phyloP scores from a whole-genome alignment of 2,329 filamentous ascomycete species.

The Colletotrichum spinosum region DNA sequence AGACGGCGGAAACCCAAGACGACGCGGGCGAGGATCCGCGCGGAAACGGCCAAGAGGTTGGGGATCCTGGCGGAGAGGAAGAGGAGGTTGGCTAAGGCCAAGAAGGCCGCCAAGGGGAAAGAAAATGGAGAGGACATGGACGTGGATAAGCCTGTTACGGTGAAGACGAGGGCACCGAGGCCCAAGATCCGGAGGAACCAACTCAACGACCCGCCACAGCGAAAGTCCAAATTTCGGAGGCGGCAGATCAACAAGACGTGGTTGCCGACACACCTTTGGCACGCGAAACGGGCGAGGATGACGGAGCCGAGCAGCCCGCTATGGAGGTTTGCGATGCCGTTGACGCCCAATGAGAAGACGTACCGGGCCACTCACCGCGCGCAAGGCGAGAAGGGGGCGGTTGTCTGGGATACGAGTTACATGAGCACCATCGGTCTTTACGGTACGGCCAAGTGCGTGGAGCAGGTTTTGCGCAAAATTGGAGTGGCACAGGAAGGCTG shows the following conservation, averaged over 20 bases:
- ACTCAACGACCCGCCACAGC: constrained; percentile 68
- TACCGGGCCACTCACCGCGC: constrained; percentile 90
- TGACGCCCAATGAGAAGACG: constrained; percentile 89
- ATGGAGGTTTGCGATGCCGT: constrained; percentile 91
- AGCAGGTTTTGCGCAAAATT: constrained; percentile 73
- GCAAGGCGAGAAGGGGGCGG: constrained; percentile 77
- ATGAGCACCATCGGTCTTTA: constrained; percentile 86
- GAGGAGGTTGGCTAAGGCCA: constrained; percentile 54
- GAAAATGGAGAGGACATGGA: constrained; percentile 40
- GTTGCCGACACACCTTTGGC: constrained; percentile 94
- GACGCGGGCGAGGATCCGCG: constrained; percentile 71
- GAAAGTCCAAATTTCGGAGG: constrained; percentile 80
- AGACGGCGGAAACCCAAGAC: constrained; percentile 71
- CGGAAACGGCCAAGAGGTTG: constrained; percentile 81
- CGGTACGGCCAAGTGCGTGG: constrained; percentile 72
- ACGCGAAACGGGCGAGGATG: constrained; percentile 92
- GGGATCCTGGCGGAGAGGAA: constrained; percentile 71
- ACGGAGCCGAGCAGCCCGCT: constrained; percentile 80
- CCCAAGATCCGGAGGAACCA: constrained; percentile 78
- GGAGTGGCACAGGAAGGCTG: constrained; percentile 70
- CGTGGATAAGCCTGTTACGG: constrained; percentile 41
- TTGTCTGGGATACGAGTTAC: constrained; percentile 96
- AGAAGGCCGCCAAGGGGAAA: constrained; percentile 48
- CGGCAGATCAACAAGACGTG: constrained; percentile 91
- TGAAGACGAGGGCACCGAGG: constrained; percentile 57